A percentile compares a stretch with the other conserved stretches of the same genome.
Conservation (phyloP, 2,329 filamentous ascomycete genomes). For the Alternaria arbusti region DNA sequence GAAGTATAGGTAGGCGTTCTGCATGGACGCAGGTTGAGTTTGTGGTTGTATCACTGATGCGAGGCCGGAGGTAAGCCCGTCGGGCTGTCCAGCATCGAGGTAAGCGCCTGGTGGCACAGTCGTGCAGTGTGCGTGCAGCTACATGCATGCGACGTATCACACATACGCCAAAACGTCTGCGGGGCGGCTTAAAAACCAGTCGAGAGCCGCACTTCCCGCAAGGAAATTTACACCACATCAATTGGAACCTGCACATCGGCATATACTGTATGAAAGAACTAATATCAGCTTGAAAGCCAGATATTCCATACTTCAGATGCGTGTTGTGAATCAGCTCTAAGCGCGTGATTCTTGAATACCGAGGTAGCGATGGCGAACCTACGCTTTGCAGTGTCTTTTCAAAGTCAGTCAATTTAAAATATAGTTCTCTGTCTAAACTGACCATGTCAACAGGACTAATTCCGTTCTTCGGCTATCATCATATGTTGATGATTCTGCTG, state of each 20-base stretch:
- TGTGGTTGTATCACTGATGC: background rate
- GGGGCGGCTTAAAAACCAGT: background rate
- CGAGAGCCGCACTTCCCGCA: background rate
- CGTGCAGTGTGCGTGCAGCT: background rate
- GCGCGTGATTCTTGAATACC: background rate
- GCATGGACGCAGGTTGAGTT: background rate
- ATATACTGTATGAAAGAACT: background rate
- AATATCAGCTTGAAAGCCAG: background rate
- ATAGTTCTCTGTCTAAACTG: background rate
- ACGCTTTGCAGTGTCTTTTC: background rate
- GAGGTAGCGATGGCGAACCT: background rate
- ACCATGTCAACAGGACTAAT: background rate
- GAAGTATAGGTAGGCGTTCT: background rate
- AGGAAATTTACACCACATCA: background rate
- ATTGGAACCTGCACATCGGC: background rate
- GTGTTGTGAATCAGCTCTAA: background rate
- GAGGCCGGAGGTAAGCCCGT: background rate
- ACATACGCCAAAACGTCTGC: background rate
- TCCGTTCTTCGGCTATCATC: background rate
- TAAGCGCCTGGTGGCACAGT: background rate
- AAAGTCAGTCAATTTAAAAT: background rate
- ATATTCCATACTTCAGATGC: background rate
- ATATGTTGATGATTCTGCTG: background rate
- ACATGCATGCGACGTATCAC: background rate
- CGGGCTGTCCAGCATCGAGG: background rate